phyloP scores from a whole-genome alignment of 1,284 basidiomycete species.

The Cryptococcus sp. region DNA sequence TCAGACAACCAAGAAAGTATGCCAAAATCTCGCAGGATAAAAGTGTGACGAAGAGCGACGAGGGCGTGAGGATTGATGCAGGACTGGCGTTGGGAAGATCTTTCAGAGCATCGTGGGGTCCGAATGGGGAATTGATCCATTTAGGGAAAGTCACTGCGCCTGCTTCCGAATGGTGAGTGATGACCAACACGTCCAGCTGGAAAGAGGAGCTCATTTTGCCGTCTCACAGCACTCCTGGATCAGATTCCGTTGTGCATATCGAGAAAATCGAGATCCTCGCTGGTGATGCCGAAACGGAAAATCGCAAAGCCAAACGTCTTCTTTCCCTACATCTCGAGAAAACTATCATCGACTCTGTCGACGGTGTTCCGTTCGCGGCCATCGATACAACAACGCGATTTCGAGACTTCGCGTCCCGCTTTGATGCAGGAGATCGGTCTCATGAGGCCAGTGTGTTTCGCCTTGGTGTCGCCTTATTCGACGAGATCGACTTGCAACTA shows the following conservation, averaged over 20 bases:
- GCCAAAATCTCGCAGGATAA: slow-evolving; percentile 35
- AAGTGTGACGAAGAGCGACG: slow-evolving; percentile 57
- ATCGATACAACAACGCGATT: slow-evolving; percentile 69
- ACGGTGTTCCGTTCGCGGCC: slow-evolving; percentile 63
- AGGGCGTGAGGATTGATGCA: slow-evolving; percentile 72
- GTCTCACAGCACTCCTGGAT: slow-evolving; percentile 25
- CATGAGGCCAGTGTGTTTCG: slow-evolving; percentile 81
- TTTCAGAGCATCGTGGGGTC: slow-evolving; percentile 89
- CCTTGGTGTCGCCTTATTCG: slow-evolving; percentile 88
- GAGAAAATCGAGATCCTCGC: slow-evolving; percentile 35
- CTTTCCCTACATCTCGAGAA: slow-evolving; percentile 77
- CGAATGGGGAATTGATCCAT: slow-evolving; percentile 73
- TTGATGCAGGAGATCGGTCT: slow-evolving; percentile 70
- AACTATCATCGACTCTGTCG: slow-evolving; percentile 64
- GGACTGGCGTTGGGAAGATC: slow-evolving; percentile 83
- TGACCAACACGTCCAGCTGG: slow-evolving; percentile 13
- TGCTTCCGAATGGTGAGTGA: background rate
- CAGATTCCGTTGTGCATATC: slow-evolving; percentile 31
- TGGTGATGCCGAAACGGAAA: slow-evolving; percentile 51
- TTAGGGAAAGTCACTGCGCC: slow-evolving; percentile 65
- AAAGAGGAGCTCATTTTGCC: background rate
- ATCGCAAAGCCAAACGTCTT: slow-evolving; percentile 63
- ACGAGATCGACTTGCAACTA: slow-evolving; percentile 70
- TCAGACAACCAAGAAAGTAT: slow-evolving; percentile 53
- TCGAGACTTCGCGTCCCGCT: slow-evolving; percentile 72